phyloP scores from a whole-genome alignment of 257 asterid genomes.

The Solanum sitiens region DNA sequence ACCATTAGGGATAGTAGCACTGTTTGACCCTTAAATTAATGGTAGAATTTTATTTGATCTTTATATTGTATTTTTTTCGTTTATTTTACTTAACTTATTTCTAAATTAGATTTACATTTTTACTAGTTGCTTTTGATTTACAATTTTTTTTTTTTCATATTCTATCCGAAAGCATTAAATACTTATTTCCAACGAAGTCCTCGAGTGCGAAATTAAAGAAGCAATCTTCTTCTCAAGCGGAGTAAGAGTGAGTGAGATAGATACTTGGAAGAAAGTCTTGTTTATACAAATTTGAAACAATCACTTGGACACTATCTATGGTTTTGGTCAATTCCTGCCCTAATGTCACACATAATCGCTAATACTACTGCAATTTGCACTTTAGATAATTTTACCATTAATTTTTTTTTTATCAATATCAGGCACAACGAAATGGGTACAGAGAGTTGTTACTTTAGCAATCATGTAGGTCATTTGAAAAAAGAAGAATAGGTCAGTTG shows the following conservation, averaged over 20 bases:
- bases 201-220: conserved; percentile 70
- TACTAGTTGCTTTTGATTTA: too few relatives aligned
- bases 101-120: too few relatives aligned
- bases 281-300: background rate
- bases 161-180: too few relatives aligned
- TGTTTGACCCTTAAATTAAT: too few relatives aligned
- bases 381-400: too few relatives aligned
- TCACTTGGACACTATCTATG: background rate
- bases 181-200: conserved; percentile 22
- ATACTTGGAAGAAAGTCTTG: background rate
- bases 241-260: background rate
- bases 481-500: too few relatives aligned
- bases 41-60: too few relatives aligned
- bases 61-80: too few relatives aligned
- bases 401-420: too few relatives aligned
- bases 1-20: background rate
- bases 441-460: background rate
- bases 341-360: background rate
- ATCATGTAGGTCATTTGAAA: background rate
- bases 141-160: too few relatives aligned
- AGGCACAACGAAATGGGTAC: background rate
- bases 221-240: conserved; percentile 35
- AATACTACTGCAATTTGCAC: too few relatives aligned
- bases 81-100: too few relatives aligned
- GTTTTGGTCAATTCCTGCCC: background rate